phyloP scores from a whole-genome alignment of 2,329 filamentous ascomycete species.

The Cladosporium sp. region DNA sequence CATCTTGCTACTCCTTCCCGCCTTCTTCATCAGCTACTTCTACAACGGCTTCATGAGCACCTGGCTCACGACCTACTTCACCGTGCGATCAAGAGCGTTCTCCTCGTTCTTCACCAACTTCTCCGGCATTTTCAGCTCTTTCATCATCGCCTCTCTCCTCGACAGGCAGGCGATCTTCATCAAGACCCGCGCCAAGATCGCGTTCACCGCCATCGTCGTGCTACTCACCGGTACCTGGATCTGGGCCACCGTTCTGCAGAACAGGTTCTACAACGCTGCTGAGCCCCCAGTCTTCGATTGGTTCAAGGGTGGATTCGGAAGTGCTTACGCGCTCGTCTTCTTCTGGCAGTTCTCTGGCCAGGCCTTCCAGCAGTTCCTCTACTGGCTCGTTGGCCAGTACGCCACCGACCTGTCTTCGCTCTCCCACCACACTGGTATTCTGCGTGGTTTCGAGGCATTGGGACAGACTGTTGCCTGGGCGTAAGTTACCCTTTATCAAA shows the following conservation, averaged over 20 bases:
- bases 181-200: conserved; percentile 38
- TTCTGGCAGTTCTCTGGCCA: conserved; percentile 39
- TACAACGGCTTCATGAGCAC: conserved; percentile 43
- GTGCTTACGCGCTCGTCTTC: conserved; percentile 34
- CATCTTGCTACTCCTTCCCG: conserved; percentile 38
- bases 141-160: conserved; percentile 39
- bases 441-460: conserved; percentile 39
- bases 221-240: conserved; percentile 41
- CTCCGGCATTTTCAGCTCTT: conserved; percentile 40
- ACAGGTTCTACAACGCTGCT: conserved; percentile 34
- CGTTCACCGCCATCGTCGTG: conserved; percentile 36
- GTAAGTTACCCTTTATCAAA: conserved; percentile 28
- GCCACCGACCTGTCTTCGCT: conserved; percentile 38
- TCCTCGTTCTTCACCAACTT: conserved; percentile 43
- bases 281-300: conserved; percentile 38
- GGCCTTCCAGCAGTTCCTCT: conserved; percentile 42
- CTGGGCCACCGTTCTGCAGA: conserved; percentile 39
- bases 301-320: conserved; percentile 40
- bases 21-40: conserved; percentile 40
- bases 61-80: conserved; percentile 35
- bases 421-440: conserved; percentile 41
- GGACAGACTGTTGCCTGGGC: conserved; percentile 42
- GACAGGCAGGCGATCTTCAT: conserved; percentile 40
- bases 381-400: conserved; percentile 42
- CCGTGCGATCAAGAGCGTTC: conserved; percentile 40